Base-by-base conservation (phyloP, 352 stramenopile genomes). In the Pythium dissotocum region DNA sequence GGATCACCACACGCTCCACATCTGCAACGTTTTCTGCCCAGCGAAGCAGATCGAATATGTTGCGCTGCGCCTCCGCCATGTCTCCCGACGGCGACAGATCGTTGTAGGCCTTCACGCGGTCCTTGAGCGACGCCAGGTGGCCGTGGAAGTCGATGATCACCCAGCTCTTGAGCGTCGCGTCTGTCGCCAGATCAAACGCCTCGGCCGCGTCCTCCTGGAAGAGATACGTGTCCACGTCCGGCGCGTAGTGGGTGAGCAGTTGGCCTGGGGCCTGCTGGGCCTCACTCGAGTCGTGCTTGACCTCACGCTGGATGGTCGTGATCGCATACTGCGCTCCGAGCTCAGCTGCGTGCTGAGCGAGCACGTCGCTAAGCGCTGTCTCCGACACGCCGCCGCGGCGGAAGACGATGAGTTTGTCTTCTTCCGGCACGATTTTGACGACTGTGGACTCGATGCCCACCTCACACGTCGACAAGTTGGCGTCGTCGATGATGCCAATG, bases 211-310 rank as follows among this genome's bases (percentile, higher is more conserved):
- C 65, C 1, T 61, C 53, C 48, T 91, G 77, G 62, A 89, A 80
- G 59, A 98, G 71, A 72, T 90, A 97, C 40, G 92, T 97, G 70
- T 94, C 79, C 33, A 98, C 87, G 67, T 99, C 88, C 0, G 98
- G 98, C 12, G 98, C 97, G 73, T 99, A 99, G 77, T 99, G 98
- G 32, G 94, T 99, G 72, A 99, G 86, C 26, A 96, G 87, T 81
- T 99, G 97, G 14, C 97, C 97, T 0, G 97, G 97, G 5, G 97
- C 95, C 38, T 98, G 90, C 54, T 97, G 86, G 3, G 75, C 84
- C 66, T 93, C 84, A 42, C 73, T 78, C 30, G 84, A 83, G 62
- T 90, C 76, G 64, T 85, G 80, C 55, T 78, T 70, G n/a, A 76
- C 78, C 54, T 89, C 78, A 30, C 84, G 88, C 58, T 91, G 75